A percentile compares a stretch with the other conserved stretches of the same genome.
Conservation (phyloP, 345 rosid species). For the Eucalyptus tenuipes region DNA sequence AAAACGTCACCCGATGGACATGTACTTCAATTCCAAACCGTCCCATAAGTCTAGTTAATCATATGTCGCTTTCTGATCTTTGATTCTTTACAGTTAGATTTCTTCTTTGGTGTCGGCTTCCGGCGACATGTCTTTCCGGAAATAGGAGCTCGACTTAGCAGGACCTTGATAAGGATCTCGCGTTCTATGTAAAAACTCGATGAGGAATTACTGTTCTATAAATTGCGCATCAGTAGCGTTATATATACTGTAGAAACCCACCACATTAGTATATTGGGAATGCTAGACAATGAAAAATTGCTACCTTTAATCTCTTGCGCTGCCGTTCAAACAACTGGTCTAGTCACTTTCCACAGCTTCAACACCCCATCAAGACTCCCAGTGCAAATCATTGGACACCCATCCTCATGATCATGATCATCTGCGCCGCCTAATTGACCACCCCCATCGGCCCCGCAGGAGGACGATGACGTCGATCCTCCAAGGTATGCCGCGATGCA, state of each 20-base stretch:
- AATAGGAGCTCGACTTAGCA: background rate
- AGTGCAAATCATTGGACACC: constrained; percentile 21
- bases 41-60: background rate
- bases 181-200: background rate
- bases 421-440: background rate
- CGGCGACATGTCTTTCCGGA: background rate
- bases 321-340: background rate
- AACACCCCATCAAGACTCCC: constrained; percentile 49
- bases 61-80: background rate
- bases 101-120: background rate
- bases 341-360: constrained; percentile 29
- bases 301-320: background rate
- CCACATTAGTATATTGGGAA: background rate
- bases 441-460: background rate
- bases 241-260: background rate
- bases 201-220: background rate
- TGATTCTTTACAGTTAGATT: background rate
- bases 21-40: background rate
- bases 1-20: background rate
- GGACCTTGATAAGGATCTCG: background rate
- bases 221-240: background rate
- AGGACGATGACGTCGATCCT: background rate
- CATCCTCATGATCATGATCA: constrained; percentile 6
- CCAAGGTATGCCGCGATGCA: constrained; percentile 19
- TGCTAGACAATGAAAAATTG: background rate